Percentiles rank a stretch among this genome's conserved stretches.
Evolutionary conservation across 768 basidiomycete genomes (phyloP).

Genomic region (Boletus bicolor): DNA sequence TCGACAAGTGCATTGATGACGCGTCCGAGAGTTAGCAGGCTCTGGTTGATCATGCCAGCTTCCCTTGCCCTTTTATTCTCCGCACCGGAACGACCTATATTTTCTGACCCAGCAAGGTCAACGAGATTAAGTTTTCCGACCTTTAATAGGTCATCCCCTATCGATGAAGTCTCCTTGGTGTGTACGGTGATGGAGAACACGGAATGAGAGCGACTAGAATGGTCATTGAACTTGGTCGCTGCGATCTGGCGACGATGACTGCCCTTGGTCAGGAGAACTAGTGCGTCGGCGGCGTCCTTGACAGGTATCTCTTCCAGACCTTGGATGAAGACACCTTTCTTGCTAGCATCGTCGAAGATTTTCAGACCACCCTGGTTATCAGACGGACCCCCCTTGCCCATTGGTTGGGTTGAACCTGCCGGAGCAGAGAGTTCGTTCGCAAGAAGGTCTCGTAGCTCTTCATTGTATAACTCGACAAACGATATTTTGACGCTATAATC

Average conservation of each 20-base stretch:
- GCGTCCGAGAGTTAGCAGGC: slow-evolving; percentile 90
- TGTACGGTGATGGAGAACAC: slow-evolving; percentile 97
- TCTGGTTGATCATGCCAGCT: slow-evolving; percentile 99
- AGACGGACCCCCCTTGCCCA: slow-evolving; percentile 58
- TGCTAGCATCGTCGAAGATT: slow-evolving; percentile 89
- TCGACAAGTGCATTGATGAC: slow-evolving; percentile 97
- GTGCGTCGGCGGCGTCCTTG: slow-evolving; percentile 76
- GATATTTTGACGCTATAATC: slow-evolving; percentile 95
- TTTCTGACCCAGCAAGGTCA: slow-evolving; percentile 96
- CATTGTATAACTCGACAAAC: slow-evolving; percentile 95
- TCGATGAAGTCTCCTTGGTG: slow-evolving; percentile 72
- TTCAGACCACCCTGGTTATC: slow-evolving; percentile 65
- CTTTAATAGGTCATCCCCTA: slow-evolving; percentile 85
- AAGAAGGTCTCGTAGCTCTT: slow-evolving; percentile 93
- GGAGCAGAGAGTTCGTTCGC: slow-evolving; percentile 74
- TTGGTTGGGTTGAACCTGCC: slow-evolving; percentile 65
- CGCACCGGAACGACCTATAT: slow-evolving; percentile 93
- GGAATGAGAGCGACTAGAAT: slow-evolving; percentile 95
- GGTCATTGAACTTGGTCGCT: slow-evolving; percentile 96
- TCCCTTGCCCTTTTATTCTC: slow-evolving; percentile 93
- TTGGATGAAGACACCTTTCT: slow-evolving; percentile 89
- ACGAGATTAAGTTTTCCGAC: slow-evolving; percentile 97
- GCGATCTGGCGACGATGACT: slow-evolving; percentile 90
- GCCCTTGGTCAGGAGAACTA: slow-evolving; percentile 83
- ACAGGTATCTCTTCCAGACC: slow-evolving; percentile 90